Conservation (phyloP, 768 basidiomycete species). For the Lentinula lateritia region DNA sequence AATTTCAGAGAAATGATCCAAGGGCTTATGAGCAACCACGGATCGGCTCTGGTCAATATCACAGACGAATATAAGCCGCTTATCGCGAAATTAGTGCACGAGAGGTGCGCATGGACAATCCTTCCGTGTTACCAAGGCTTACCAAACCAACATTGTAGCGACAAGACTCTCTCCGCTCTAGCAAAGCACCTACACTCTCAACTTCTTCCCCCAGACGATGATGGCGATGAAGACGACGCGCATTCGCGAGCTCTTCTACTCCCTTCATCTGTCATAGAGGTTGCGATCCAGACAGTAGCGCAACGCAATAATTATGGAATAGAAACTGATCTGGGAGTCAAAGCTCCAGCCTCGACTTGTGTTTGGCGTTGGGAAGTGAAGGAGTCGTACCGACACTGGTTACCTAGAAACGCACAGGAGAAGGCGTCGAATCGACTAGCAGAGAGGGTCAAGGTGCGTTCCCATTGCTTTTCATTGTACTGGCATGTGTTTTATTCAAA, state of each 20-base stretch:
- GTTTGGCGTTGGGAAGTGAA: constrained; percentile 89
- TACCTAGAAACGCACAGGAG: constrained; percentile 62
- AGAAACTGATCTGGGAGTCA: constrained; percentile 44
- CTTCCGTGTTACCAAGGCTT: not conserved
- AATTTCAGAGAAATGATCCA: constrained; percentile 72
- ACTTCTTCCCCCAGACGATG: constrained; percentile 60
- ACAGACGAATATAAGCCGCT: constrained; percentile 69
- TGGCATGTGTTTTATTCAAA: not conserved
- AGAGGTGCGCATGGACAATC: constrained; percentile 52
- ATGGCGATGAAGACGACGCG: constrained; percentile 30
- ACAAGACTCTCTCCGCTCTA: constrained; percentile 60
- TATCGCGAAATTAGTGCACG: constrained; percentile 78
- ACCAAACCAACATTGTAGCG: constrained; percentile 37
- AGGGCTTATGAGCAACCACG: constrained; percentile 38
- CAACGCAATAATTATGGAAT: constrained; percentile 79
- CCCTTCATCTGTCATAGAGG: constrained; percentile 48
- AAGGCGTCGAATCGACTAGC: constrained; percentile 54
- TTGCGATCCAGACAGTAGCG: constrained; percentile 57
- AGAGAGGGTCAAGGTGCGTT: constrained; percentile 59
- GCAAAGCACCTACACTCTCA: constrained; percentile 66
- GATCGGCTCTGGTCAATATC: constrained; percentile 48
- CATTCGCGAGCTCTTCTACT: constrained; percentile 38
- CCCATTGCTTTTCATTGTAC: not conserved
- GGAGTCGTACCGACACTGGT: constrained; percentile 48
- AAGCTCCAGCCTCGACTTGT: constrained; percentile 56